Evolutionary conservation across 106 monocot genomes (phyloP).

Genomic region (Dactylorhiza incarnata): DNA sequence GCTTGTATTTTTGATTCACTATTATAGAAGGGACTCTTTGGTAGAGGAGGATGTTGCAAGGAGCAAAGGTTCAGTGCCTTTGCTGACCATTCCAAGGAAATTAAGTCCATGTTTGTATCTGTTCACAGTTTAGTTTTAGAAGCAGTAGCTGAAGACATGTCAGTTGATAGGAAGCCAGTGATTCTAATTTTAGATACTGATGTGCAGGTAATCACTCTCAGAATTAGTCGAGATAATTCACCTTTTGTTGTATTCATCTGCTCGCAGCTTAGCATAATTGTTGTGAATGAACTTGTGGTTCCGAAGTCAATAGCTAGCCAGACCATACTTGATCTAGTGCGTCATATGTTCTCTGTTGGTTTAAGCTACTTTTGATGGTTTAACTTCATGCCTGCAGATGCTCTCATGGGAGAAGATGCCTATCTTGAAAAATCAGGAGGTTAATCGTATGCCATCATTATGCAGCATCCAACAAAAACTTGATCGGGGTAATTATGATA

Average conservation of each 20-base stretch:
- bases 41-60: conserved; percentile 54
- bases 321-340: neutral
- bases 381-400: conserved; percentile 46
- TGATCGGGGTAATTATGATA: conserved; percentile 15
- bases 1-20: conserved; percentile 58
- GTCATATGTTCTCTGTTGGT: neutral
- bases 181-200: conserved; percentile 68
- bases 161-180: conserved; percentile 55
- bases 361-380: too few species aligned
- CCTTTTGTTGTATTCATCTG: neutral
- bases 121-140: conserved; percentile 24
- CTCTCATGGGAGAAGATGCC: conserved; percentile 87
- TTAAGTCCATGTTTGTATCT: conserved; percentile 11
- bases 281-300: neutral
- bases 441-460: conserved; percentile 89
- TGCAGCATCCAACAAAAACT: conserved; percentile 42
- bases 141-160: conserved; percentile 11
- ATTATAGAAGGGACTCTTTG: conserved; percentile 55
- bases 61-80: conserved; percentile 49
- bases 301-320: neutral
- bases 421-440: conserved; percentile 61
- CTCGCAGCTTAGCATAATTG: neutral
- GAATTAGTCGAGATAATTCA: neutral
- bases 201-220: conserved; percentile 54
- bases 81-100: conserved; percentile 17